Conservation (phyloP, 2,329 filamentous ascomycete species). For the Dactylellina parvicollis region DNA sequence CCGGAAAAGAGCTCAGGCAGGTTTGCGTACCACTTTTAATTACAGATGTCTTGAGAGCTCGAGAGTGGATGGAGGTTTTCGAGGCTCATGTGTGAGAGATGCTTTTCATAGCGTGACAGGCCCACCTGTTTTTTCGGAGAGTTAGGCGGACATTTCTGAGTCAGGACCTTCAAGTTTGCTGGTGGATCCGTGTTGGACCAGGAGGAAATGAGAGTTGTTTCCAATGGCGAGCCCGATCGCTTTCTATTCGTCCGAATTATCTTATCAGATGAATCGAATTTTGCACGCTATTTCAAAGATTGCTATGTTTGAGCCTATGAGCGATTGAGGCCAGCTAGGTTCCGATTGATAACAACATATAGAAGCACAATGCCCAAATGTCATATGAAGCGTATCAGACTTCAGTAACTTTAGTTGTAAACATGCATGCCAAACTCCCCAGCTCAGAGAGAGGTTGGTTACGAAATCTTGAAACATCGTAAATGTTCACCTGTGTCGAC, state of each 20-base stretch:
- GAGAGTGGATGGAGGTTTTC: slow-evolving; percentile 25
- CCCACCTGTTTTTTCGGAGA: slow-evolving; percentile 19
- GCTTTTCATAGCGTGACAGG: background rate
- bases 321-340: too few species aligned
- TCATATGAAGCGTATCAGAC: too few species aligned
- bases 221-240: slow-evolving; percentile 22
- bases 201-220: slow-evolving; percentile 9
- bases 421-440: too few species aligned
- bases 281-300: too few species aligned
- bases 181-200: background rate
- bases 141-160: slow-evolving; percentile 31
- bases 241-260: slow-evolving; percentile 26
- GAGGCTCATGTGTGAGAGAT: background rate
- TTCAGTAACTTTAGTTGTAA: too few species aligned
- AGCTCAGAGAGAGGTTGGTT: too few species aligned
- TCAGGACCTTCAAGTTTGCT: background rate
- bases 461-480: too few species aligned
- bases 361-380: too few species aligned
- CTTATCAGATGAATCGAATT: slow-evolving; percentile 47
- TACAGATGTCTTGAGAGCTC: too few species aligned
- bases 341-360: too few species aligned
- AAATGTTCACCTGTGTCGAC: too few species aligned
- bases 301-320: too few species aligned
- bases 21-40: slow-evolving; percentile 3
- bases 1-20: slow-evolving; percentile 8